phyloP scores from a whole-genome alignment of 192 early-diverging fungal species.

The Backusella australiensis region DNA sequence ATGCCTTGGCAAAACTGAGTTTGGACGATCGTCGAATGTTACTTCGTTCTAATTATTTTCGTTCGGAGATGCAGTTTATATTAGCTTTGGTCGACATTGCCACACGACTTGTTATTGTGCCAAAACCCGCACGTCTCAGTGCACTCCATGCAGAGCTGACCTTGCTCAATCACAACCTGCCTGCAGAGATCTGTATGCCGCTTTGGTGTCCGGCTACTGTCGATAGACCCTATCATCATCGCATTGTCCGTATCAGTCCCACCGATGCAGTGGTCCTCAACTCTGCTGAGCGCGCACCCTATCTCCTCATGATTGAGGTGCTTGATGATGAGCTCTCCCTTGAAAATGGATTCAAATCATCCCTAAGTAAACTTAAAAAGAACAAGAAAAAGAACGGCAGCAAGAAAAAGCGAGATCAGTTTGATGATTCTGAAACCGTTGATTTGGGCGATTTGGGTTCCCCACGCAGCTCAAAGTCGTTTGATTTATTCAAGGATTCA shows the following conservation, averaged over 20 bases:
- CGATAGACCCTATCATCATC: conserved; percentile 68
- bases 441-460: neutral
- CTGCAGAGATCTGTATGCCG: conserved; percentile 90
- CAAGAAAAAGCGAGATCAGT: neutral
- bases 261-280: conserved; percentile 92
- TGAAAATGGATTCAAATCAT: conserved; percentile 31
- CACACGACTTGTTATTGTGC: conserved; percentile 80
- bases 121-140: conserved; percentile 78
- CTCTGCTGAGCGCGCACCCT: conserved; percentile 94
- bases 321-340: conserved; percentile 64
- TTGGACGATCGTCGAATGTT: conserved; percentile 24
- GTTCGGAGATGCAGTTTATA: conserved; percentile 89
- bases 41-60: conserved; percentile 73
- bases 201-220: conserved; percentile 82
- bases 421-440: neutral
- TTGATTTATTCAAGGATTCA: conserved; percentile 22
- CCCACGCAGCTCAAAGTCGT: neutral
- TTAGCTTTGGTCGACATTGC: conserved; percentile 87
- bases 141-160: conserved; percentile 88
- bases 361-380: conserved; percentile 10
- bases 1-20: conserved; percentile 15
- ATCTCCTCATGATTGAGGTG: conserved; percentile 86
- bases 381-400: neutral
- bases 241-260: conserved; percentile 85
- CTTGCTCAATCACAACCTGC: conserved; percentile 90